Base-by-base conservation (phyloP, 2,329 filamentous ascomycete genomes). In the Golovinomyces cichoracearum region DNA sequence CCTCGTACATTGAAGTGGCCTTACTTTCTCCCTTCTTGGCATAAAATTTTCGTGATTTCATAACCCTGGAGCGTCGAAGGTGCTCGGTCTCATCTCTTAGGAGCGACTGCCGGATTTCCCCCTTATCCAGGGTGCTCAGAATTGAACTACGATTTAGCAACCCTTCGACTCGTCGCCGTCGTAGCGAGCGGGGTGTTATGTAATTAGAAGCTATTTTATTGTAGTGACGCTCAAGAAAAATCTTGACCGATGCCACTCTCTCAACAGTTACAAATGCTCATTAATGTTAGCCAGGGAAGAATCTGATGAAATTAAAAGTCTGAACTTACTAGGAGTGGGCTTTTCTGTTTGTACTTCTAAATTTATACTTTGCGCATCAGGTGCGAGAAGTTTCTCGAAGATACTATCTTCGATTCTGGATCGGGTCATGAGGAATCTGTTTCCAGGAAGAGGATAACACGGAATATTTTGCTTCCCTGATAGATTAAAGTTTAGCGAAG, bases 211-310 rank as follows among this genome's bases (percentile, higher is more conserved):
- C 66, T 6, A 84, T 61, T n/a, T 75, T 67, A 55, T 86, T 79
- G 65, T 82, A 94, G 57, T 86, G 74, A 0, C 77, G 83, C 62
- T 95, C 90, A 9, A 95, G 70, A 56, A 76, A 92, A 19, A 92
- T 74, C 61, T 93, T 94, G 40, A 83, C 80, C 0, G 83, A 79
- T 0, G 84, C 76, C 2, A 78, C 74, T 51, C 73, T 76, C 63
- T 95, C 88, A 0, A 84, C 78, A 0, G 85, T 93, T 2, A 58
- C 51, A 22, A 61, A 50, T 49, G 59, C 59, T 61, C 19, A 25
- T 19, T 45, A 33, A 9, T 45, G 12, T 45, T 17, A 25, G 42
- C 1, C 3, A 19, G 3, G 22, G 5, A 35, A 29, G 54, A 38
- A 51, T 37, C 9, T 7, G 19, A 23, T 25, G 10, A 33, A 33